A percentile compares a stretch with the other conserved stretches of the same genome.
phyloP scores from a whole-genome alignment of 805 yeast genomes.

The Lachancea cidri region DNA sequence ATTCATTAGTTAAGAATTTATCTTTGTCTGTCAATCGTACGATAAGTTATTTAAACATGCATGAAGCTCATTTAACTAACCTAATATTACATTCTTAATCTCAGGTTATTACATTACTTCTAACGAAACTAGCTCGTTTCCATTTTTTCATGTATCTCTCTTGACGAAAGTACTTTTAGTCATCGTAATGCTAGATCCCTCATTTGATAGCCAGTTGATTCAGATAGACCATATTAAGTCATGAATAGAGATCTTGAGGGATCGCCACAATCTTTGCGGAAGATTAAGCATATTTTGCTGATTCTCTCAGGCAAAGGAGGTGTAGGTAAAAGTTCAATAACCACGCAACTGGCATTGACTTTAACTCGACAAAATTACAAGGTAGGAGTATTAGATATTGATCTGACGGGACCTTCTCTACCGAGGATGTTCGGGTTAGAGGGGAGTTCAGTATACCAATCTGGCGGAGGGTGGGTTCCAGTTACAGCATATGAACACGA shows the following conservation, averaged over 20 bases:
- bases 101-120: no score
- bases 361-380: conserved; percentile 62
- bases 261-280: conserved; percentile 35
- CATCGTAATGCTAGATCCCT: no score
- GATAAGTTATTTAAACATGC: neutral
- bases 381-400: conserved; percentile 95
- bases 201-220: no score
- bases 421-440: conserved; percentile 97
- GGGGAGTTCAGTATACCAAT: conserved; percentile 69
- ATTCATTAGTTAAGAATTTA: neutral
- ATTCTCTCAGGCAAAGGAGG: conserved; percentile 95
- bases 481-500: conserved; percentile 41
- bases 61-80: neutral
- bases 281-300: conserved; percentile 71
- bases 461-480: conserved; percentile 87
- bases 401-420: conserved; percentile 91
- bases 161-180: no score
- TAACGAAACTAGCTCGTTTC: no score
- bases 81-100: no score
- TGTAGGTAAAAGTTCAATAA: conserved; percentile 94
- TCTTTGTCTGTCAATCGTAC: neutral
- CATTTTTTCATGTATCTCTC: neutral
- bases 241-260: conserved; percentile 5
- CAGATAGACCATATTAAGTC: no score
- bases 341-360: conserved; percentile 88